phyloP scores from a whole-genome alignment of 306 rosid genomes.

The Vicia villosa region DNA sequence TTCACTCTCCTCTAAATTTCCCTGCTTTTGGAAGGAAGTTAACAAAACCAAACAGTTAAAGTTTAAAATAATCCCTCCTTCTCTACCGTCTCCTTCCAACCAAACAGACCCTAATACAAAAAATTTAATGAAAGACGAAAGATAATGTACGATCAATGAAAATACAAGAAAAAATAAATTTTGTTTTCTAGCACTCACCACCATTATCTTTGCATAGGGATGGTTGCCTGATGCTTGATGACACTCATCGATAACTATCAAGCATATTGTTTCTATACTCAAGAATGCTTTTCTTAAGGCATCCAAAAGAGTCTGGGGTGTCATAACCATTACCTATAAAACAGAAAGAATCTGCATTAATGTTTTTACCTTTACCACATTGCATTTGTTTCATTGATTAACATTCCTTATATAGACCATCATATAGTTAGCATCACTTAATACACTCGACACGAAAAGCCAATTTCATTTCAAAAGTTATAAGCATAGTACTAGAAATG shows the following conservation, averaged over 20 bases:
- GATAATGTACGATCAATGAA: conserved; percentile 21
- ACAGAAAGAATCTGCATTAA: conserved; percentile 21
- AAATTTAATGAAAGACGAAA: conserved; percentile 6
- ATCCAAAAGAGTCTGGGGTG: conserved; percentile 91
- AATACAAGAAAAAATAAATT: conserved; percentile 16
- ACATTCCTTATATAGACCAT: not conserved
- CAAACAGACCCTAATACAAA: not conserved
- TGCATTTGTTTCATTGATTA: conserved; percentile 6
- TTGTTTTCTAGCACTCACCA: conserved; percentile 50
- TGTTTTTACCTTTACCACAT: not conserved
- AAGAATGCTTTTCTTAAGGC: conserved; percentile 81
- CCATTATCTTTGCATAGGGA: conserved; percentile 86
- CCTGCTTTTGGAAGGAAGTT: no score
- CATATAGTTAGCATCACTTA: conserved; percentile 1
- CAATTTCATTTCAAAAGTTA: not conserved
- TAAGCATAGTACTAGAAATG: conserved; percentile 5
- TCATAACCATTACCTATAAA: conserved; percentile 81
- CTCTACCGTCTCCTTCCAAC: not conserved
- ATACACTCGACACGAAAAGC: not conserved
- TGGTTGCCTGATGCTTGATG: conserved; percentile 85
- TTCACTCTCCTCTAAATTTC: not conserved
- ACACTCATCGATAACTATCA: conserved; percentile 86
- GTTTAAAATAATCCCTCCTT: not conserved
- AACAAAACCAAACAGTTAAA: no score
- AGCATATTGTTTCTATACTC: conserved; percentile 59